phyloP scores from a whole-genome alignment of 495 filamentous ascomycete species.

The Cercophora newfieldiana region DNA sequence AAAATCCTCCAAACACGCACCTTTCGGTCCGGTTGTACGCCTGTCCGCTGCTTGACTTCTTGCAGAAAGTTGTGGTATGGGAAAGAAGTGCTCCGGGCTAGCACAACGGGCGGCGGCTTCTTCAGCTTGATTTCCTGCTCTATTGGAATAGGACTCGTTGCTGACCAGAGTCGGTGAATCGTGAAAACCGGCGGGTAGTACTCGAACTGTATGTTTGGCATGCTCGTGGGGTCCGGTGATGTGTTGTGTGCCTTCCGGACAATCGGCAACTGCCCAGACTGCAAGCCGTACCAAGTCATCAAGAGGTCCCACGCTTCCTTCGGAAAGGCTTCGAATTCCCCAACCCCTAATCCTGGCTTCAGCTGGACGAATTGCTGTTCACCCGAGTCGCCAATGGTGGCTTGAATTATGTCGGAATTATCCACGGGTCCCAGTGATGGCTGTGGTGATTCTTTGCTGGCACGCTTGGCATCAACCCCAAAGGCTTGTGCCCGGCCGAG shows the following conservation, averaged over 20 bases:
- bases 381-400: conserved; percentile 47
- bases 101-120: conserved; percentile 57
- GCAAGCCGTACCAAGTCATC: conserved; percentile 77
- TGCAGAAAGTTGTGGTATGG: conserved; percentile 71
- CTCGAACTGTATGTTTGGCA: conserved; percentile 77
- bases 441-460: conserved; percentile 61
- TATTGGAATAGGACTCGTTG: conserved; percentile 55
- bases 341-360: conserved; percentile 64
- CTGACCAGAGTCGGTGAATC: conserved; percentile 71
- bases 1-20: conserved; percentile 78
- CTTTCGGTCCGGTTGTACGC: conserved; percentile 66
- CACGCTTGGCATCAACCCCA: conserved; percentile 53
- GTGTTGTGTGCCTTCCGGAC: conserved; percentile 77
- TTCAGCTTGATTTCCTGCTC: conserved; percentile 56
- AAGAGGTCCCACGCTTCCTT: conserved; percentile 79
- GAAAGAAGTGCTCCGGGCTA: conserved; percentile 68
- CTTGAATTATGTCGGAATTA: conserved; percentile 69
- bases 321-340: conserved; percentile 78
- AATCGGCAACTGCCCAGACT: conserved; percentile 68
- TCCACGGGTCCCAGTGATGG: conserved; percentile 79
- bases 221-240: conserved; percentile 50
- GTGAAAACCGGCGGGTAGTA: conserved; percentile 83
- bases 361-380: conserved; percentile 69
- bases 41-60: conserved; percentile 63
- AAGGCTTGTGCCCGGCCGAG: conserved; percentile 71